Conservation (phyloP, 2,329 filamentous ascomycete species). For the Pseudocercospora cruenta region DNA sequence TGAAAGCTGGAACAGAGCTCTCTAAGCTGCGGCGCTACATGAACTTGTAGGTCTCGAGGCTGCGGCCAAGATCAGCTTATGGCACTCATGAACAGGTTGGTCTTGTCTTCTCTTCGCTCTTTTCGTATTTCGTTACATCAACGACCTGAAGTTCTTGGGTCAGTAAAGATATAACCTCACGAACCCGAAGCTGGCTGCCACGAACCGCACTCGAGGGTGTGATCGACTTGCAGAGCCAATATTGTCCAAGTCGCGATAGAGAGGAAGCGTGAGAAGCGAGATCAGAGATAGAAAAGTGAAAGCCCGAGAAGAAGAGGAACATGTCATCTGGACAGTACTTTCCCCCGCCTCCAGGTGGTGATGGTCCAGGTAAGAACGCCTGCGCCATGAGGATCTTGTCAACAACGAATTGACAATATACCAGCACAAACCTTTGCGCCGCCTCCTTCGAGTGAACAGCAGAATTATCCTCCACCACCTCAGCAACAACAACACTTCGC, state of each 20-base stretch:
- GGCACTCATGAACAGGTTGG: slow-evolving; percentile 12
- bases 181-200: not conserved
- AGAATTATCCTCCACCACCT: slow-evolving; percentile 35
- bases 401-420: not conserved
- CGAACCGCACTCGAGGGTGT: not conserved
- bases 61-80: slow-evolving; percentile 26
- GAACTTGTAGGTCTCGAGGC: slow-evolving; percentile 17
- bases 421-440: slow-evolving; percentile 2
- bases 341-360: slow-evolving; percentile 14
- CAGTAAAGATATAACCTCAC: not conserved
- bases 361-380: not conserved
- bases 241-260: not conserved
- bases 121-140: not conserved
- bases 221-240: not conserved
- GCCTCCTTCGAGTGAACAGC: slow-evolving; percentile 20
- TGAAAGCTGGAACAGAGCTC: slow-evolving; percentile 13
- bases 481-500: slow-evolving; percentile 34
- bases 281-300: not conserved
- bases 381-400: not conserved
- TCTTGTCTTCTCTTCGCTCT: not conserved
- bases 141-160: not conserved
- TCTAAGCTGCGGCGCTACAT: slow-evolving; percentile 19
- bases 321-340: slow-evolving; percentile 14
- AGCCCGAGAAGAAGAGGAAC: not conserved
- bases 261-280: not conserved